These are phyloP conservation scores for Coelomomyces lativittatus DNA, from an alignment of 371 early-diverging fungal genomes.

Conservation along the genomic window DNA sequence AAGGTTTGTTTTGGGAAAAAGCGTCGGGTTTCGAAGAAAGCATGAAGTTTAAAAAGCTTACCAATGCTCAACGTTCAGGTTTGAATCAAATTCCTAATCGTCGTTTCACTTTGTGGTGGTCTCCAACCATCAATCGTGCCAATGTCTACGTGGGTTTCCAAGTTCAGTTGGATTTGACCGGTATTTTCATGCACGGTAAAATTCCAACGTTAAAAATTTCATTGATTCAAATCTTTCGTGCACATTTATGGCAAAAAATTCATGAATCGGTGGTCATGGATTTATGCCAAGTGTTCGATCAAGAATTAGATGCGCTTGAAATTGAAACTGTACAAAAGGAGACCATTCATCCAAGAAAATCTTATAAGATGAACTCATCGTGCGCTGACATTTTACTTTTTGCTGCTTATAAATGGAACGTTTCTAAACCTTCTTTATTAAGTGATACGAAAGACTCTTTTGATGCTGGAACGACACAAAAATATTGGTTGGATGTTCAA, in stretches of 20 bases:
- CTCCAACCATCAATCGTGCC: constrained; percentile 92
- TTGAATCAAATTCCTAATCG: constrained; percentile 98
- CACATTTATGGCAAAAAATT: constrained; percentile 98
- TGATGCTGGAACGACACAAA: constrained; percentile 86
- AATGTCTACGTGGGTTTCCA: constrained; percentile 99
- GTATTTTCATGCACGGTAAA: constrained; percentile 99
- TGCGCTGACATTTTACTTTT: constrained; percentile 87
- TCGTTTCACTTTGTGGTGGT: constrained; percentile 99
- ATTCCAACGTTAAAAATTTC: constrained; percentile 97
- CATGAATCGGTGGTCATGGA: constrained; percentile 91
- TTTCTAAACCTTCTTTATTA: constrained; percentile 78
- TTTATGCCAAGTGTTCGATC: constrained; percentile 89
- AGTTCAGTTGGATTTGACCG: constrained; percentile 94
- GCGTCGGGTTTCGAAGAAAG: constrained; percentile 9
- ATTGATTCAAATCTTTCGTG: constrained; percentile 95
- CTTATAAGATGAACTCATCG: constrained; percentile 82
- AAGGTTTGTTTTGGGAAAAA: constrained; percentile 96
- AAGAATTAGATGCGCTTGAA: constrained; percentile 88
- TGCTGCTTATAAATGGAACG: constrained; percentile 93
- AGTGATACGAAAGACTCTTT: constrained; percentile 77
- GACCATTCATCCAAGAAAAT: constrained; percentile 94
- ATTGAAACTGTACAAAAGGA: constrained; percentile 97
- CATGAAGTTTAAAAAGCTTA: constrained; percentile 70
- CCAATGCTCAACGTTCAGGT: constrained; percentile 96
- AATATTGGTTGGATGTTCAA: constrained; percentile 96